Conservation (phyloP, 2,329 filamentous ascomycete species). For the Talaromyces atroroseus region DNA sequence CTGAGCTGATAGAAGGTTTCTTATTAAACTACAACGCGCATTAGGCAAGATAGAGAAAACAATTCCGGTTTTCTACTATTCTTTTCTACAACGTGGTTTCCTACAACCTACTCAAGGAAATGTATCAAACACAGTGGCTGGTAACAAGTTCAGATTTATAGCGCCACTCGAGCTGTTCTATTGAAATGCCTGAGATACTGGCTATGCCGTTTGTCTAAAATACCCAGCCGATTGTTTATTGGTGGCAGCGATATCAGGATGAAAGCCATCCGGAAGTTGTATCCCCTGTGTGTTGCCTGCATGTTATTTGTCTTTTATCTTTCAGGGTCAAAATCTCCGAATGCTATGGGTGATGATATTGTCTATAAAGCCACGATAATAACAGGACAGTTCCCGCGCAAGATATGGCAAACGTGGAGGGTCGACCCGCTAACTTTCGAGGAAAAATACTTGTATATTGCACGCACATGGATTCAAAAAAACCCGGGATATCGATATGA, state of each 20-base stretch:
- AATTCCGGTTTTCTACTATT: too few species aligned
- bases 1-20: too few species aligned
- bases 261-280: slow-evolving; percentile 45
- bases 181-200: too few species aligned
- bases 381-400: slow-evolving; percentile 52
- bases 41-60: too few species aligned
- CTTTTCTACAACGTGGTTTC: too few species aligned
- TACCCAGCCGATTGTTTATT: too few species aligned
- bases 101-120: too few species aligned
- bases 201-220: too few species aligned
- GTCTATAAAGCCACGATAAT: slow-evolving; percentile 15
- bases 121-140: too few species aligned
- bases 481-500: slow-evolving; percentile 65
- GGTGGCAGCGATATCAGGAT: slow-evolving; percentile 1
- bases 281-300: slow-evolving; percentile 44
- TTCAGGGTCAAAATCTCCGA: slow-evolving; percentile 33
- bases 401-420: slow-evolving; percentile 77
- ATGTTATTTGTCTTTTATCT: slow-evolving; percentile 45
- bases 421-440: slow-evolving; percentile 62
- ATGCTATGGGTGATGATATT: slow-evolving; percentile 20
- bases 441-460: slow-evolving; percentile 54
- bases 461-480: slow-evolving; percentile 60
- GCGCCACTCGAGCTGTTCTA: too few species aligned
- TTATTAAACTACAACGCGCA: too few species aligned
- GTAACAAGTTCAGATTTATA: too few species aligned